Conservation (phyloP, 805 yeast species). For the Ogataea parapolymorpha region DNA sequence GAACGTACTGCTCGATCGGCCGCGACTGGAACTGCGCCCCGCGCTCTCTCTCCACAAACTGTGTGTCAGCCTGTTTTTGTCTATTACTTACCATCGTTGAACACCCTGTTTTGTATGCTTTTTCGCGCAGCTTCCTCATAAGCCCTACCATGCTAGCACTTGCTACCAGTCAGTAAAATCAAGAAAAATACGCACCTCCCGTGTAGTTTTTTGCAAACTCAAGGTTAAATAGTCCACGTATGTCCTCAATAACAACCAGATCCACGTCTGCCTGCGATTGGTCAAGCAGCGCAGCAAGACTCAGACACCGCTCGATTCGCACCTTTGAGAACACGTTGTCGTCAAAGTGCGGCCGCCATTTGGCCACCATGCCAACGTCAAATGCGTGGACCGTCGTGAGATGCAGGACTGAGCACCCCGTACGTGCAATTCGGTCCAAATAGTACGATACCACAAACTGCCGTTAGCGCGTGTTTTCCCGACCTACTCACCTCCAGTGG, state of each 20-base stretch:
- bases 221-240: slow-evolving; percentile 26
- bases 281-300: slow-evolving; percentile 10
- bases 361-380: not conserved
- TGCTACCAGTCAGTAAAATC: slow-evolving; percentile 16
- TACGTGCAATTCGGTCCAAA: slow-evolving; percentile 7
- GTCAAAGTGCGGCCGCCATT: not conserved
- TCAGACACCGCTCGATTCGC: slow-evolving; percentile 15
- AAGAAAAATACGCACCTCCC: slow-evolving; percentile 21
- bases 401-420: slow-evolving; percentile 1
- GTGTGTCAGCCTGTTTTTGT: slow-evolving; percentile 1
- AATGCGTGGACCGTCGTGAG: slow-evolving; percentile 1
- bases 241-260: slow-evolving; percentile 28
- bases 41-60: slow-evolving; percentile 18
- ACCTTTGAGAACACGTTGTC: slow-evolving; percentile 7
- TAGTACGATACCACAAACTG: slow-evolving; percentile 13
- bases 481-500: not conserved
- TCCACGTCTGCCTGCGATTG: slow-evolving; percentile 2
- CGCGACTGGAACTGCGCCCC: slow-evolving; percentile 16
- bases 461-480: not conserved
- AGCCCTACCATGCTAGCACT: slow-evolving; percentile 16
- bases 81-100: slow-evolving; percentile 24
- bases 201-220: slow-evolving; percentile 23
- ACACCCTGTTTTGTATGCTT: slow-evolving; percentile 17
- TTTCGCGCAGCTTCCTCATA: slow-evolving; percentile 21
- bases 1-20: slow-evolving; percentile 20